Base-by-base conservation (phyloP, 139 green algal species). In the Deuterostichococcus epilithicus region DNA sequence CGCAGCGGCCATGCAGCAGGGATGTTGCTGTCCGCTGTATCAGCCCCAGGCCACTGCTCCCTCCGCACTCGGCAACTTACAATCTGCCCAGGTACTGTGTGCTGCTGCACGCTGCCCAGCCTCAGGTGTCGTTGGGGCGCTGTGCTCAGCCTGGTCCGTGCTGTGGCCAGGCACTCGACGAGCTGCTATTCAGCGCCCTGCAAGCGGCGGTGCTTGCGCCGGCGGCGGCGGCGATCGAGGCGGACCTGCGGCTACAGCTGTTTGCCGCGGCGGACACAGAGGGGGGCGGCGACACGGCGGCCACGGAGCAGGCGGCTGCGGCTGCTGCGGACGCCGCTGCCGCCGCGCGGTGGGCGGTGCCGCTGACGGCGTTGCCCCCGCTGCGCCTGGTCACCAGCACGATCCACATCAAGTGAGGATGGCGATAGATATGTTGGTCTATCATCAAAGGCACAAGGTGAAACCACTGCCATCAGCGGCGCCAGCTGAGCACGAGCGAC, bases 171-270 rank as follows among this genome's bases (percentile, higher is more conserved):
- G 73, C 60, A 22, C 37, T 72, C 22, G 73, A 78, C 60, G 26
- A 65, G 13, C 20, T 63, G 73, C 26, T 78, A 35, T 35, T 65
- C 26, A 59, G 8, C 8, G 37, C 36, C 18, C 10, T 78, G 73
- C 6, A 63, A 38, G 28, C 25, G 8, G 59, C 23, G 13, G 5
- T 78, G 35, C 73, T 78, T 35, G 22, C 25, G 35, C 59, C 59
- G 8, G 34, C 70, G 59, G 13, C 5, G 26, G 34, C 18, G 3
- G 30, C 32, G 18, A 42, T 72, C 10, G 73, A 78, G 59, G 26
- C 45, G 22, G 28, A 66, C 1, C 73, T 78, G 73, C 59, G 73
- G 26, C 59, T 78, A 35, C 44, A 69, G 35, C 36, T 65, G 52
- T 63, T 63, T 28, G 52, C 52, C 20, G 52, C 18, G 18, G 52